Percentiles rank a stretch among this genome's conserved stretches.
Evolutionary conservation across 495 filamentous ascomycete genomes (phyloP).

Genomic region (Penicillium bialowiezense): DNA sequence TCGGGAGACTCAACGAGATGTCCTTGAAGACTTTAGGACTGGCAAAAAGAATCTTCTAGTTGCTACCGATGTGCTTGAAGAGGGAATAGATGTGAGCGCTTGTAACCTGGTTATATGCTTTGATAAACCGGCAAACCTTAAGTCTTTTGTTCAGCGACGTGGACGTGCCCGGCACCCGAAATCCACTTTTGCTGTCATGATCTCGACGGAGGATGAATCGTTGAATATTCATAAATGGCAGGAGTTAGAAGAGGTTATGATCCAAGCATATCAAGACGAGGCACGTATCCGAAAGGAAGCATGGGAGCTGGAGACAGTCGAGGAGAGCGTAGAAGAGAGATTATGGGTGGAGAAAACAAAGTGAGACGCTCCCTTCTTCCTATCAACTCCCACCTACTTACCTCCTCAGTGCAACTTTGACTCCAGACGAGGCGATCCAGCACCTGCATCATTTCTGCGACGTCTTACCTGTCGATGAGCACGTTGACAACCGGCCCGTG

Average conservation of each 20-base stretch:
- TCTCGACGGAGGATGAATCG: conserved; percentile 37
- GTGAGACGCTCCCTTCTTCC: conserved; percentile 22
- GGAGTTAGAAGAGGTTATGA: conserved; percentile 69
- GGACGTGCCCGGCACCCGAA: conserved; percentile 72
- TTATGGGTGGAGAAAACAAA: conserved; percentile 54
- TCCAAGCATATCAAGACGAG: conserved; percentile 68
- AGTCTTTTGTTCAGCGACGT: conserved; percentile 85
- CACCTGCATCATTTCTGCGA: conserved; percentile 86
- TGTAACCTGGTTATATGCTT: conserved; percentile 90
- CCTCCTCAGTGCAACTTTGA: conserved; percentile 64
- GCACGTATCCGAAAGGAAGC: conserved; percentile 48
- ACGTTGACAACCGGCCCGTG: conserved; percentile 50
- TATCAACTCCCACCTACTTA: conserved; percentile 3
- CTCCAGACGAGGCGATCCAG: conserved; percentile 63
- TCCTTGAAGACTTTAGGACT: conserved; percentile 64
- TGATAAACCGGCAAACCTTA: conserved; percentile 69
- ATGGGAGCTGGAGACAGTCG: conserved; percentile 45
- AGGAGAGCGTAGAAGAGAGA: conserved; percentile 40
- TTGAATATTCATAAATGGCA: conserved; percentile 52
- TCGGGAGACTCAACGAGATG: conserved; percentile 50
- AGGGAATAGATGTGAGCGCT: conserved; percentile 84
- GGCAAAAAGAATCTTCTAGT: conserved; percentile 76
- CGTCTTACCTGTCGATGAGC: conserved; percentile 54
- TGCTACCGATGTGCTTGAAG: conserved; percentile 82
- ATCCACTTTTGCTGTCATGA: conserved; percentile 71